Percentiles rank a stretch among this genome's conserved stretches.
phyloP scores from a whole-genome alignment of 2,329 filamentous ascomycete genomes.

The Fusarium agapanthi region DNA sequence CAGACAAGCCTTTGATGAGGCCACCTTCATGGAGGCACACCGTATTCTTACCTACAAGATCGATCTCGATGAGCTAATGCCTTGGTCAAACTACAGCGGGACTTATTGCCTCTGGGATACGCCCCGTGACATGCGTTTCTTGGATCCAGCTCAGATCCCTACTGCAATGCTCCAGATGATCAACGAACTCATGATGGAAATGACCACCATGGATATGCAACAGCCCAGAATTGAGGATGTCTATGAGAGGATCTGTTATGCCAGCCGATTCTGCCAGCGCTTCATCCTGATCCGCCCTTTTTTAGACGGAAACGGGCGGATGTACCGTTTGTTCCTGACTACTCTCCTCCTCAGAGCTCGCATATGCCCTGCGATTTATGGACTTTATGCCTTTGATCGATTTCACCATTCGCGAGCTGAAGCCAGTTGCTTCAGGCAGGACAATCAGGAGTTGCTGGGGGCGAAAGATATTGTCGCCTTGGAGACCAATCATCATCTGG shows the following conservation, averaged over 20 bases:
- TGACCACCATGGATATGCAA: constrained; percentile 11
- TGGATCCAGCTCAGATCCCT: background rate
- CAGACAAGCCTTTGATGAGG: constrained; percentile 11
- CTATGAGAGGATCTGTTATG: background rate
- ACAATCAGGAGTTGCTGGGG: background rate
- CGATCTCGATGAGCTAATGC: background rate
- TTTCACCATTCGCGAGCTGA: background rate
- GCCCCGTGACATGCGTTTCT: background rate
- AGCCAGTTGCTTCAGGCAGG: background rate
- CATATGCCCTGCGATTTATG: background rate
- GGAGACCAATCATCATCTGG: background rate
- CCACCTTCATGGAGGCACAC: constrained; percentile 37
- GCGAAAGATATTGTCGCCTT: background rate
- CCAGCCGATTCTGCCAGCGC: constrained; percentile 40
- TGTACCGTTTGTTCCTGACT: constrained; percentile 47
- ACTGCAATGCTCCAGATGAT: constrained; percentile 41
- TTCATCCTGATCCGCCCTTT: constrained; percentile 51
- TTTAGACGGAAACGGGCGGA: constrained; percentile 47
- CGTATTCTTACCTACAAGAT: constrained; percentile 23
- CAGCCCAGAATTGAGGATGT: too few species aligned
- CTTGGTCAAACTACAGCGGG: constrained; percentile 23
- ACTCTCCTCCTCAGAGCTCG: constrained; percentile 43
- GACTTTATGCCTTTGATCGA: background rate
- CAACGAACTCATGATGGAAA: background rate
- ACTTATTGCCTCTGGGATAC: constrained; percentile 38